Base-by-base conservation (phyloP, 192 early-diverging fungal genomes). In the Gonapodya sp. region DNA sequence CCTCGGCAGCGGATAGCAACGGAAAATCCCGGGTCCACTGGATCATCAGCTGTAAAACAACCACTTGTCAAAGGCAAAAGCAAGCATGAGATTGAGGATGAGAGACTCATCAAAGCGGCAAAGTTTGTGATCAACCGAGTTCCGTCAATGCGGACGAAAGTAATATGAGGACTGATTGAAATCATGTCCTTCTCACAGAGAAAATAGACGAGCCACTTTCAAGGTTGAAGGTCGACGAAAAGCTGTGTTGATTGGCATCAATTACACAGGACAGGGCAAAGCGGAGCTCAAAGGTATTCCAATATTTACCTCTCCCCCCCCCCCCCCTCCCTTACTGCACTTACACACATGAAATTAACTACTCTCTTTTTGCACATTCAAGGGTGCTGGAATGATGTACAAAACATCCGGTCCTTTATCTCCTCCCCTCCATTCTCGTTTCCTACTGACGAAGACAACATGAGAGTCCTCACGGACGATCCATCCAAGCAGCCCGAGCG, bases 171-270 rank as follows among this genome's bases (percentile, higher is more conserved):
- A n/a, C n/a, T n/a, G n/a, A n/a, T n/a, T n/a, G n/a, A n/a, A n/a
- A n/a, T n/a, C n/a, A n/a, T n/a, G n/a, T n/a, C n/a, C n/a, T n/a
- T n/a, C n/a, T 24, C 46, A 24, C 46, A 64, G 46, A 64, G 46
- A 64, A 64, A 64, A 64, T 64, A 8, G 46, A 64, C 8, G 46
- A 24, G 46, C 46, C 46, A 64, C 46, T 16, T 64, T 64, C 46
- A 64, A 64, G 24, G 46, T 64, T 8, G 32, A 73, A 74, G 79
- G 36, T 16, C 8, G 46, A 16, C 46, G 46, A 85, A 89, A 91
- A 30, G 96, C 95, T 2, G 85, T 98, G 31, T 88, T 98, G 37
- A 92, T 98, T 80, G 96, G 96, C 31, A 95, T 97, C 86, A 98
- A 98, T 84, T 98, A 98, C 86, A 86, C 88, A 73, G 87, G 88